Percentiles rank a stretch among this genome's conserved stretches.
phyloP scores from a whole-genome alignment of 768 basidiomycete species.

The Psilocybe sp. region DNA sequence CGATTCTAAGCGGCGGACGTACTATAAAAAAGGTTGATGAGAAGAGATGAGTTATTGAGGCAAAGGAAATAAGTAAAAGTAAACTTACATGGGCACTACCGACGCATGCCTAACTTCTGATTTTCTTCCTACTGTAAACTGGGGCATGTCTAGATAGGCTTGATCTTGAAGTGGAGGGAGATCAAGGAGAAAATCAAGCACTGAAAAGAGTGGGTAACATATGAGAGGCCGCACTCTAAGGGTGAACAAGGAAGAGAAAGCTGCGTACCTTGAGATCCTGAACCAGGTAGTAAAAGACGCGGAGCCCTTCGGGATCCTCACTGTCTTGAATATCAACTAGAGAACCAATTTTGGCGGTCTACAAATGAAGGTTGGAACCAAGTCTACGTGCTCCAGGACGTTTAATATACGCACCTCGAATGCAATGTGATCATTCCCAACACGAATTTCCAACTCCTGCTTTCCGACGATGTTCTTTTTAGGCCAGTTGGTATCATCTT shows the following conservation, averaged over 20 bases:
- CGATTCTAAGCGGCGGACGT: constrained; percentile 10
- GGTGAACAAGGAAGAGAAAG: neutral
- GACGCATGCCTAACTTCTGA: constrained; percentile 12
- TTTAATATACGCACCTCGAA: constrained; percentile 70
- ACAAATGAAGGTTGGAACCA: neutral
- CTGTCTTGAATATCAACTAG: constrained; percentile 96
- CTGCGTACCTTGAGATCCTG: constrained; percentile 88
- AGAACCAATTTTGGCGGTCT: constrained; percentile 99
- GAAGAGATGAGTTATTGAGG: neutral
- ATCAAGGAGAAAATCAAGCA: constrained; percentile 98
- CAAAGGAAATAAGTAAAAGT: constrained; percentile 3
- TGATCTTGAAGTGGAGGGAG: constrained; percentile 99
- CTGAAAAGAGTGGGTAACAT: constrained; percentile 36
- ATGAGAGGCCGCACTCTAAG: neutral
- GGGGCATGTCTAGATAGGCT: constrained; percentile 70
- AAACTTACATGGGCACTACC: constrained; percentile 7
- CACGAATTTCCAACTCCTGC: constrained; percentile 93
- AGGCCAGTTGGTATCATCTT: constrained; percentile 98
- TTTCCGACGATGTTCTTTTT: constrained; percentile 99
- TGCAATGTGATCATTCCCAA: constrained; percentile 94
- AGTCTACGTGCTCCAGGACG: neutral
- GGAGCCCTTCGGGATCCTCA: constrained; percentile 94
- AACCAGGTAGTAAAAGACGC: constrained; percentile 98
- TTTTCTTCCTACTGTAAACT: neutral
- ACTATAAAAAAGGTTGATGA: constrained; percentile 2